Evolutionary conservation across 257 asterid genomes (phyloP).

Genomic region (Solanum chaucha): DNA sequence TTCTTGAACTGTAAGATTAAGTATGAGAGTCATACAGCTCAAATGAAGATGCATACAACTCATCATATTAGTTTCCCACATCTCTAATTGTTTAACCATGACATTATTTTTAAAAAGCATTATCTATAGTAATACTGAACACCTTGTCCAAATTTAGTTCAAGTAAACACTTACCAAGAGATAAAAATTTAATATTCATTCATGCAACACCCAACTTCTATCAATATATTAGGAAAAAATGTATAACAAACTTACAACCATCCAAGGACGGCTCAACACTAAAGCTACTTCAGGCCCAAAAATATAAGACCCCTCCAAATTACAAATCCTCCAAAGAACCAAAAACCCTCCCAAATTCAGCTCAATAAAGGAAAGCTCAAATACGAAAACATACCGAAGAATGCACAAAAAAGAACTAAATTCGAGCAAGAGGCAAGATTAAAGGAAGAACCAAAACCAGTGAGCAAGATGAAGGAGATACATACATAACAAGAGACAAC

Average conservation of each 20-base stretch:
- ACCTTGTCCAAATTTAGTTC: not conserved
- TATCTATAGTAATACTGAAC: not conserved
- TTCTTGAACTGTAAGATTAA: not conserved
- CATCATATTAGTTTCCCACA: not conserved
- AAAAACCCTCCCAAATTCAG: not conserved
- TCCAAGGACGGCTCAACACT: not conserved
- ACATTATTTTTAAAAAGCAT: not conserved
- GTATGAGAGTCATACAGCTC: not conserved
- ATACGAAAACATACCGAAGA: not conserved
- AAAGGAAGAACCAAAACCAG: not conserved
- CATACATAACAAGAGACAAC: not conserved
- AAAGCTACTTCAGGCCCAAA: not conserved
- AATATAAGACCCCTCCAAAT: no score
- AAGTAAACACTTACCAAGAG: not conserved
- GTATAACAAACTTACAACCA: not conserved
- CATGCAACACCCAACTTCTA: not conserved
- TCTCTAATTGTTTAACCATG: not conserved
- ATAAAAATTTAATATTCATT: not conserved
- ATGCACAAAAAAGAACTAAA: not conserved
- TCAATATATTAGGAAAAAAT: not conserved
- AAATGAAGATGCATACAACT: not conserved
- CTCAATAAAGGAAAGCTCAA: not conserved
- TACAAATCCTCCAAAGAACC: no score
- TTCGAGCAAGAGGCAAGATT: not conserved
- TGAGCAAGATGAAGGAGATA: not conserved